Conservation (phyloP, 148 eudicot species). For the Amaranthus palmeri region DNA sequence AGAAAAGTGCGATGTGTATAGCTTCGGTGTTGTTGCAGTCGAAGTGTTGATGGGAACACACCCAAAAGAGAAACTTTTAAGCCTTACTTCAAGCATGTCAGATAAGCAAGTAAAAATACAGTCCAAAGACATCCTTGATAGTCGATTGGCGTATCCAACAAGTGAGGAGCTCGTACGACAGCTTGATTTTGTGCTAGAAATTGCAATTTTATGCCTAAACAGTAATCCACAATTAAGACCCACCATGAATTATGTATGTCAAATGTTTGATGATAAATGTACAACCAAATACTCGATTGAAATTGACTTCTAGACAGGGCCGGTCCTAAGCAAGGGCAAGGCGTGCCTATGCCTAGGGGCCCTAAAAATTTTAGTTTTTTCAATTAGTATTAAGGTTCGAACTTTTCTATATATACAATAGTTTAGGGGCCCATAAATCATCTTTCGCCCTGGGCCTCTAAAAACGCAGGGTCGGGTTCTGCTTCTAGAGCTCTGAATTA, state of each 20-base stretch:
- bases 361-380: too few species aligned
- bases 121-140: constrained; percentile 21
- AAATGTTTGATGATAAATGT: constrained; percentile 14
- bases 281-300: neutral
- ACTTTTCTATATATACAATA: too few species aligned
- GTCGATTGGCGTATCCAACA: constrained; percentile 13
- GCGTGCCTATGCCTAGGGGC: too few species aligned
- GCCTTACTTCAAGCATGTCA: neutral
- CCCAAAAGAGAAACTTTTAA: constrained; percentile 19
- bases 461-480: too few species aligned
- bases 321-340: too few species aligned
- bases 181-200: constrained; percentile 4
- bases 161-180: constrained; percentile 5
- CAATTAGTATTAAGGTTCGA: too few species aligned
- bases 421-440: too few species aligned
- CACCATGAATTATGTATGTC: constrained; percentile 25
- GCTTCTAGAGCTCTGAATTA: too few species aligned
- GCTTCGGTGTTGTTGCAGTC: constrained; percentile 29
- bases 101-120: constrained; percentile 3
- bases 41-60: constrained; percentile 28
- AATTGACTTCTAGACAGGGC: neutral
- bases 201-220: constrained; percentile 20
- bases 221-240: constrained; percentile 23
- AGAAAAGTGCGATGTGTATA: constrained; percentile 28
- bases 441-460: too few species aligned